Percentiles rank a stretch among this genome's conserved stretches.
phyloP scores from a whole-genome alignment of 352 stramenopile genomes.

The Pythium monospermum region DNA sequence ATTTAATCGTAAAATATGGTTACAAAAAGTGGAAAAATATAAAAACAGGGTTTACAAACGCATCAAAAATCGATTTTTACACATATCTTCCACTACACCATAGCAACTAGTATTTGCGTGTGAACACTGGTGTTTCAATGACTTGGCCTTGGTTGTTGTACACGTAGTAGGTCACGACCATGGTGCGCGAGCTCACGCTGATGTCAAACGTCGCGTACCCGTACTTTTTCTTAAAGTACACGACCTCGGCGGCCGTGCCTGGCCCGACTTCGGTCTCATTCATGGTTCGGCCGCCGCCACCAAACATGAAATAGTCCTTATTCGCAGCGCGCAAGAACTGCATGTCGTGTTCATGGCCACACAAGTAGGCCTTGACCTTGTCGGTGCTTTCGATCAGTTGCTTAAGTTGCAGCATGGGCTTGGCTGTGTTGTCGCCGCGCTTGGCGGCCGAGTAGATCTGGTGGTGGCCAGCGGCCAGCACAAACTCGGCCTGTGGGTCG shows the following conservation, averaged over 20 bases:
- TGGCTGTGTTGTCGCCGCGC: slow-evolving; percentile 26
- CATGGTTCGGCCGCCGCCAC: slow-evolving; percentile 28
- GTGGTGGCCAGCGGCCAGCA: slow-evolving; percentile 27
- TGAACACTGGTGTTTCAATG: slow-evolving; percentile 27
- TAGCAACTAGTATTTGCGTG: slow-evolving; percentile 19
- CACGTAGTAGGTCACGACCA: slow-evolving; percentile 34
- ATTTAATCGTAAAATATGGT: background rate
- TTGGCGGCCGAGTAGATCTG: slow-evolving; percentile 31
- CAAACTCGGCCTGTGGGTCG: slow-evolving; percentile 20
- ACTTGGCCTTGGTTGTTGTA: slow-evolving; percentile 27
- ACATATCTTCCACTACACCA: too few species aligned
- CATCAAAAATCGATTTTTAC: too few species aligned
- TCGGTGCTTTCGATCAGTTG: slow-evolving; percentile 18
- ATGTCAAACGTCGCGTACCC: slow-evolving; percentile 33
- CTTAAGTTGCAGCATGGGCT: slow-evolving; percentile 23
- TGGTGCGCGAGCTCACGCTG: slow-evolving; percentile 13
- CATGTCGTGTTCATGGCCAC: slow-evolving; percentile 42
- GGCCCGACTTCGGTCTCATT: slow-evolving; percentile 22
- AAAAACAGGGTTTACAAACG: too few species aligned
- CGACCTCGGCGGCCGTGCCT: slow-evolving; percentile 23
- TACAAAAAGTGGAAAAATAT: background rate
- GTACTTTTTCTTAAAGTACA: slow-evolving; percentile 36
- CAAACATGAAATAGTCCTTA: slow-evolving; percentile 37
- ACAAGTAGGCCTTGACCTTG: slow-evolving; percentile 34
- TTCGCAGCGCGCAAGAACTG: slow-evolving; percentile 25